Evolutionary conservation across 73 alveolate genomes (phyloP).

Genomic region (Tetrahymena borealis): DNA sequence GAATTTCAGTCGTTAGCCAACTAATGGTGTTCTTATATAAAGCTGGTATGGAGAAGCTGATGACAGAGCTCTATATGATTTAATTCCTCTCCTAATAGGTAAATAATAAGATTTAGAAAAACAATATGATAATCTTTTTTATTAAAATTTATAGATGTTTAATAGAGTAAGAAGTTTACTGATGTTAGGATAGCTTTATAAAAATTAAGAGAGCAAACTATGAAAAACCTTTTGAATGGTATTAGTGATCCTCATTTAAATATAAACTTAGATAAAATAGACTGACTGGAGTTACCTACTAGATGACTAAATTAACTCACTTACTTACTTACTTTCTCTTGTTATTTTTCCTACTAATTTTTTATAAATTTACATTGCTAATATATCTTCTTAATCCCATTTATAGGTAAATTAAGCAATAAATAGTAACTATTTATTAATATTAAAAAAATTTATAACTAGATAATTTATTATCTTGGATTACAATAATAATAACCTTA

Average conservation of each 20-base stretch:
- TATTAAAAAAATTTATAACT: too few relatives aligned
- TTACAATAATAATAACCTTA: too few relatives aligned
- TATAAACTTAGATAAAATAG: not conserved
- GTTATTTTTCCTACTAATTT: too few relatives aligned
- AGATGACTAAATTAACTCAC: too few relatives aligned
- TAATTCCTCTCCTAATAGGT: constrained; percentile 31
- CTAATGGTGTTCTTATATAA: constrained; percentile 55
- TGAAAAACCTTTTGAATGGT: constrained; percentile 9
- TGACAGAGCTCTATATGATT: constrained; percentile 51
- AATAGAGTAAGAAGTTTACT: not conserved
- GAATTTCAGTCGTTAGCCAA: constrained; percentile 52
- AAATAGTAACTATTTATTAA: too few relatives aligned
- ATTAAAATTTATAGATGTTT: not conserved
- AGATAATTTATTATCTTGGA: too few relatives aligned
- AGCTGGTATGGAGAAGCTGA: constrained; percentile 80
- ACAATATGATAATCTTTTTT: not conserved
- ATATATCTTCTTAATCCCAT: too few relatives aligned
- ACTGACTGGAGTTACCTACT: not conserved
- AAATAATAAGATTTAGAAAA: not conserved
- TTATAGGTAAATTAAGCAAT: too few relatives aligned
- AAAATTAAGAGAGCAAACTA: constrained; percentile 27
- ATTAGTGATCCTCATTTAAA: constrained; percentile 23
- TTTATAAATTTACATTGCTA: too few relatives aligned
- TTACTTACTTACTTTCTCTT: too few relatives aligned
- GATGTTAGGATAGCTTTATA: constrained; percentile 24